A percentile compares a stretch with the other conserved stretches of the same genome.
Conservation (phyloP, 257 asterid species). For the Cinchona pubescens region DNA sequence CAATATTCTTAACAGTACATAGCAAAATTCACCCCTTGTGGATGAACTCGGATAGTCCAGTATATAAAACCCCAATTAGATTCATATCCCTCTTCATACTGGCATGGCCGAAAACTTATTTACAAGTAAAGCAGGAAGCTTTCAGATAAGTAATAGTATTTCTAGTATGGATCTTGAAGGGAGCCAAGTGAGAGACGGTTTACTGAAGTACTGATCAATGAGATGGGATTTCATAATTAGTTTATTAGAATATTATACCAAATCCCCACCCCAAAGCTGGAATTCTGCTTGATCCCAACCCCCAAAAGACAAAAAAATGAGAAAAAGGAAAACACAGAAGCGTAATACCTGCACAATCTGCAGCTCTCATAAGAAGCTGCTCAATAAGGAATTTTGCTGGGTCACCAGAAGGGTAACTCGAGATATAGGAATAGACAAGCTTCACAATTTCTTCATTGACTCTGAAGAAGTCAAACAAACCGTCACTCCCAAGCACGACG, state of each 20-base stretch:
- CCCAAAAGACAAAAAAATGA: background rate
- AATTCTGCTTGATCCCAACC: background rate
- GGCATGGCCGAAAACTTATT: background rate
- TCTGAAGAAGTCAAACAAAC: slow-evolving; percentile 90
- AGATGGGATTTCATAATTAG: background rate
- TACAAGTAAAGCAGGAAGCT: background rate
- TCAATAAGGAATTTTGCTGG: slow-evolving; percentile 88
- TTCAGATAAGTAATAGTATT: background rate
- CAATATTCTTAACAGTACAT: background rate
- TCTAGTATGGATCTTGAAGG: background rate
- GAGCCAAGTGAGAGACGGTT: background rate
- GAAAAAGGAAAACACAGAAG: background rate
- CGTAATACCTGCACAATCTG: slow-evolving; percentile 77
- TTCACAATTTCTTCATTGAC: slow-evolving; percentile 77
- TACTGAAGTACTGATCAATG: background rate
- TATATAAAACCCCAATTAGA: background rate
- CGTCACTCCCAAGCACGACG: slow-evolving; percentile 93
- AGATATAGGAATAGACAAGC: slow-evolving; percentile 61
- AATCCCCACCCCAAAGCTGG: no score
- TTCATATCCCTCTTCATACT: background rate
- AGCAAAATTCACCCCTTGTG: no score
- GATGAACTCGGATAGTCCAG: background rate
- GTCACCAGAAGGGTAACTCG: slow-evolving; percentile 66
- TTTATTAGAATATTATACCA: background rate
- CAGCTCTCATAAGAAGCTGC: slow-evolving; percentile 89